phyloP scores from a whole-genome alignment of 129 eudicot genomes.

The Lactuca sativa region DNA sequence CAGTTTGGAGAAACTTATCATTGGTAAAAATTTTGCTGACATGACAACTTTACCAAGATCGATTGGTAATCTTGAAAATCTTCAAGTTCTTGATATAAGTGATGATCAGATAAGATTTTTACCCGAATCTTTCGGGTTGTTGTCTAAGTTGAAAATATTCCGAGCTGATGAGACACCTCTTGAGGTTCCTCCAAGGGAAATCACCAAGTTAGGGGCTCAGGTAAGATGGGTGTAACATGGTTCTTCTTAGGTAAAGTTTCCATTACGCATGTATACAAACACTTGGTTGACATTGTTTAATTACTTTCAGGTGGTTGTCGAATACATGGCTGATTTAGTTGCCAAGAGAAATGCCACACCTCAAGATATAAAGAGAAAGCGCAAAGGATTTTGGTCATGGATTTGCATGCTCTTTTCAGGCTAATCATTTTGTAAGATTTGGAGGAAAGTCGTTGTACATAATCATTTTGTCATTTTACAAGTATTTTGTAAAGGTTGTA shows the following conservation, averaged over 20 bases:
- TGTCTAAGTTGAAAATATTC: constrained; percentile 56
- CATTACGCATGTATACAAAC: neutral
- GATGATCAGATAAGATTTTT: constrained; percentile 63
- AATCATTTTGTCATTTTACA: neutral
- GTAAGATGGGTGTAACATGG: constrained; percentile 38
- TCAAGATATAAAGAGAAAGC: constrained; percentile 38
- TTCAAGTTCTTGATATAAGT: constrained; percentile 84
- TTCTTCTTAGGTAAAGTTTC: neutral
- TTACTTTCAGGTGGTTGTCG: constrained; percentile 60
- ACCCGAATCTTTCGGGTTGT: constrained; percentile 76
- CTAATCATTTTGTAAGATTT: neutral
- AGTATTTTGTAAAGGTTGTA: neutral
- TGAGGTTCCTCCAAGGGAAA: constrained; percentile 74
- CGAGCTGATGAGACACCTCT: constrained; percentile 78
- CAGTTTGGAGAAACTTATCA: constrained; percentile 49
- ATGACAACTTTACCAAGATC: constrained; percentile 67
- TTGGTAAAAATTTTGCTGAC: constrained; percentile 86
- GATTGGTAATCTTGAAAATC: constrained; percentile 76
- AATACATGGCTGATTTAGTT: constrained; percentile 66
- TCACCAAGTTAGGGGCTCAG: constrained; percentile 75
- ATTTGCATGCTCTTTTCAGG: constrained; percentile 51
- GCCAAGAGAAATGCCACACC: constrained; percentile 39
- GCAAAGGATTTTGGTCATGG: constrained; percentile 61
- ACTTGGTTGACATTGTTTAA: constrained; percentile 17
- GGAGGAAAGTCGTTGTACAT: neutral